Conservation (phyloP, 768 basidiomycete species). For the Russula virescens region DNA sequence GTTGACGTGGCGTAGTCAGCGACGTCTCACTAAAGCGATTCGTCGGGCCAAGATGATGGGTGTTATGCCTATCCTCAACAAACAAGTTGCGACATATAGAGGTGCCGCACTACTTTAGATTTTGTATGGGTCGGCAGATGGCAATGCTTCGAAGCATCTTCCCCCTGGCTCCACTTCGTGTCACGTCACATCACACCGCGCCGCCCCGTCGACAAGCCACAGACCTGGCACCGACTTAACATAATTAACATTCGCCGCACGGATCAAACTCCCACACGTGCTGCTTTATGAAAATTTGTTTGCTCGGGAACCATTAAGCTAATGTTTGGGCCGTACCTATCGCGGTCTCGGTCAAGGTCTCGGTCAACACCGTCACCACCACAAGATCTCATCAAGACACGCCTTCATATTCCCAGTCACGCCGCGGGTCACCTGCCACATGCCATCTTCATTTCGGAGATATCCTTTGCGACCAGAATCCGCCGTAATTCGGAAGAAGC, state of each 20-base stretch:
- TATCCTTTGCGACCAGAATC: not conserved
- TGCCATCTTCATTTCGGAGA: slow-evolving; percentile 1
- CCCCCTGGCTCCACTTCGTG: not conserved
- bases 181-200: slow-evolving; percentile 2
- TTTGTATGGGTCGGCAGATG: not conserved
- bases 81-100: slow-evolving; percentile 5
- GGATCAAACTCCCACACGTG: slow-evolving; percentile 9
- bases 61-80: slow-evolving; percentile 48
- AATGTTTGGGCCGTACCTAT: slow-evolving; percentile 11
- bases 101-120: not conserved
- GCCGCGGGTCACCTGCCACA: slow-evolving; percentile 12
- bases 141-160: not conserved
- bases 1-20: slow-evolving; percentile 74
- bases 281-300: not conserved
- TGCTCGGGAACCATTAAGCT: slow-evolving; percentile 5
- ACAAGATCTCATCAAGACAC: slow-evolving; percentile 7
- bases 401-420: slow-evolving; percentile 2
- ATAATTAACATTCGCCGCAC: not conserved
- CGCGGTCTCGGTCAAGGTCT: slow-evolving; percentile 3
- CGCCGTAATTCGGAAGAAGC: not conserved
- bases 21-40: slow-evolving; percentile 76
- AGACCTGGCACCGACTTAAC: slow-evolving; percentile 15
- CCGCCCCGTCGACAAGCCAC: not conserved
- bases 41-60: slow-evolving; percentile 91
- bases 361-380: slow-evolving; percentile 1